A percentile compares a stretch with the other conserved stretches of the same genome.
These are phyloP conservation scores for Ustulina deusta DNA, from an alignment of 2,329 filamentous ascomycete species.

Conservation along the genomic window DNA sequence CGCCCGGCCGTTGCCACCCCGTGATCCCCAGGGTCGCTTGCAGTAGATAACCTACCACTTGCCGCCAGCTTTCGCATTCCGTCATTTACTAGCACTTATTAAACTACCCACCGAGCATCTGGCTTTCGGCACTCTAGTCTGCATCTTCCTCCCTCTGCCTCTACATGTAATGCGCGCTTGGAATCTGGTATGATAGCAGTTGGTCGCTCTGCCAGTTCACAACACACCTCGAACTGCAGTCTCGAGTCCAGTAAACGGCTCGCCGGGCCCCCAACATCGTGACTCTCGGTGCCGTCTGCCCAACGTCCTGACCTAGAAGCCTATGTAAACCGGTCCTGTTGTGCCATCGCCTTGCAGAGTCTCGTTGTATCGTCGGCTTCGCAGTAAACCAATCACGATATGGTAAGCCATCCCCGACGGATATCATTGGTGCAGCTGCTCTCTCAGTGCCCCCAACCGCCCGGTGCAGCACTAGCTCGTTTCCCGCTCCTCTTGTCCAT, in stretches of 20 bases:
- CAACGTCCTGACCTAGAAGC: constrained; percentile 1
- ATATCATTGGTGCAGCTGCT: neutral
- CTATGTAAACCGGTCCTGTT: neutral
- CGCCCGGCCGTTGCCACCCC: constrained; percentile 21
- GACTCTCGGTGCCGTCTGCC: constrained; percentile 12
- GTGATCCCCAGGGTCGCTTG: constrained; percentile 30
- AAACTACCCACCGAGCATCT: constrained; percentile 3
- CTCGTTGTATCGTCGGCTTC: constrained; percentile 7
- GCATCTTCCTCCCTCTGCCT: constrained; percentile 6
- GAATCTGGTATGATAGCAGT: constrained; percentile 4
- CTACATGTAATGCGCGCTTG: neutral
- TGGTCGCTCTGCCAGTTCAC: constrained; percentile 11
- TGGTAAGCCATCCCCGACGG: constrained; percentile 32
- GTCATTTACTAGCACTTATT: constrained; percentile 23
- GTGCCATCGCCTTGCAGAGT: constrained; percentile 1
- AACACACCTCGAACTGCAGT: neutral
- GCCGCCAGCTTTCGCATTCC: constrained; percentile 31
- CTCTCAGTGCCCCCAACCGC: neutral
- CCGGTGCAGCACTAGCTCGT: constrained; percentile 1
- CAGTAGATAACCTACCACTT: too few relatives aligned
- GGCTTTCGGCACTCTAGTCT: neutral
- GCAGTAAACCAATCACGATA: constrained; percentile 24
- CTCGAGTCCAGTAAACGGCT: constrained; percentile 3
- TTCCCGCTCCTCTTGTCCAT: neutral
- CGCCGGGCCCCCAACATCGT: constrained; percentile 1